These are phyloP conservation scores for Symbiotaphrina buchneri DNA, from an alignment of 495 filamentous ascomycete species.

Conservation along the genomic window DNA sequence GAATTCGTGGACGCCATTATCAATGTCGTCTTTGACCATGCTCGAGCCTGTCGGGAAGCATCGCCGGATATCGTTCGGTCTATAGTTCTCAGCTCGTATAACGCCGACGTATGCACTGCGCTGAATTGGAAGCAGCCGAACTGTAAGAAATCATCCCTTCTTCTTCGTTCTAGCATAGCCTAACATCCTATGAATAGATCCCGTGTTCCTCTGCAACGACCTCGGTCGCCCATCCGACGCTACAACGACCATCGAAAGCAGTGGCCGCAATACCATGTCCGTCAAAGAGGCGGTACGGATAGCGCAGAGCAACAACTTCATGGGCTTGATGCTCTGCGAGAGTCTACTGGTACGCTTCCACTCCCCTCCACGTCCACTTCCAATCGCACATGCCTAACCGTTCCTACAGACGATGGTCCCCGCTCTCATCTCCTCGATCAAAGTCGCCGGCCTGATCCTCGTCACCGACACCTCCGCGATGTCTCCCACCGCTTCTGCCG, in stretches of 20 bases:
- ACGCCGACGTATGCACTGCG: conserved; percentile 70
- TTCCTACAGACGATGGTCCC: conserved; percentile 62
- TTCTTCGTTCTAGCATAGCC: background rate
- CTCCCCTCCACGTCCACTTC: too few species aligned
- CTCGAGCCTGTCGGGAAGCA: conserved; percentile 45
- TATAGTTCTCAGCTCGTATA: conserved; percentile 83
- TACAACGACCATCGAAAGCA: conserved; percentile 27
- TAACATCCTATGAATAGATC: conserved; percentile 27
- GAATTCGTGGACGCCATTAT: conserved; percentile 65
- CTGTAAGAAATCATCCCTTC: conserved; percentile 25
- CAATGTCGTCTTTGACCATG: conserved; percentile 75
- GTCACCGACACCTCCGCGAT: conserved; percentile 58
- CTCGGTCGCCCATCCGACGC: conserved; percentile 33
- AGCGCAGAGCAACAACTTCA: conserved; percentile 90
- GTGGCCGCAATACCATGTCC: conserved; percentile 49
- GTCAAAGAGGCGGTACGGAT: conserved; percentile 90
- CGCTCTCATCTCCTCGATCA: conserved; percentile 76
- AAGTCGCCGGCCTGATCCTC: conserved; percentile 76
- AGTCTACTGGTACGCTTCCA: conserved; percentile 44
- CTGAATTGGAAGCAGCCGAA: conserved; percentile 99
- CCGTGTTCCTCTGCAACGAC: conserved; percentile 86
- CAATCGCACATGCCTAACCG: background rate
- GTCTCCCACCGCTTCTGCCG: conserved; percentile 1
- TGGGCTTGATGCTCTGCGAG: conserved; percentile 84
- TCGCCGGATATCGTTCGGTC: conserved; percentile 49